Percentiles rank a stretch among this genome's conserved stretches.
These are phyloP conservation scores for Thermoascus crustaceus DNA, from an alignment of 2,329 filamentous ascomycete genomes.

Conservation along the genomic window DNA sequence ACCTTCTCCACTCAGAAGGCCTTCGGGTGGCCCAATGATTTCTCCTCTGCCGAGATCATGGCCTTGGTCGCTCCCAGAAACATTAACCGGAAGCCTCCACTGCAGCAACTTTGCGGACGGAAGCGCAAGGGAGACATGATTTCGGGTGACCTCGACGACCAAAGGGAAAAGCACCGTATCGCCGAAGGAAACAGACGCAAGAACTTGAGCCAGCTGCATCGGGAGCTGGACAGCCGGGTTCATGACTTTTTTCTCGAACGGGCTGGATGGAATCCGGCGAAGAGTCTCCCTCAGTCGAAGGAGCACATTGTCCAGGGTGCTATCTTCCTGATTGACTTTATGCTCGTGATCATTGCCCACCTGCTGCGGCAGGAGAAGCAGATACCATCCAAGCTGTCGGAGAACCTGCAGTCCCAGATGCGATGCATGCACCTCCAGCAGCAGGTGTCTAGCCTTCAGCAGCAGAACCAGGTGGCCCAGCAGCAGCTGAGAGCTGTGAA, in stretches of 20 bases:
- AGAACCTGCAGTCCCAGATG: constrained; percentile 31
- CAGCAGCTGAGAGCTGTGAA: constrained; percentile 27
- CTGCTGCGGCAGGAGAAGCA: constrained; percentile 29
- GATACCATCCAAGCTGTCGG: constrained; percentile 26
- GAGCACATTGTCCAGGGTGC: constrained; percentile 34
- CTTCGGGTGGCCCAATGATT: constrained; percentile 26
- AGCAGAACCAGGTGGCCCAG: constrained; percentile 28
- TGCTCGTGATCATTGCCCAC: constrained; percentile 28
- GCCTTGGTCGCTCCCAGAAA: constrained; percentile 27
- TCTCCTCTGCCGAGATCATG: constrained; percentile 26
- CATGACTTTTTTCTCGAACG: constrained; percentile 32
- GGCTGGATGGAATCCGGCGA: constrained; percentile 33
- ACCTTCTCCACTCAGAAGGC: constrained; percentile 22
- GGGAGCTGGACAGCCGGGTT: constrained; percentile 29
- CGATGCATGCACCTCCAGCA: constrained; percentile 34
- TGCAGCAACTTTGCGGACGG: constrained; percentile 32
- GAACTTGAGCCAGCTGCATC: constrained; percentile 32
- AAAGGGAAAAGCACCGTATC: constrained; percentile 34
- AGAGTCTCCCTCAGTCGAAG: constrained; percentile 34
- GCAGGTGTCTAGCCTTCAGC: constrained; percentile 25
- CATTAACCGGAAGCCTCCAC: constrained; percentile 30
- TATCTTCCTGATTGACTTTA: constrained; percentile 32
- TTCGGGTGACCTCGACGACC: constrained; percentile 26
- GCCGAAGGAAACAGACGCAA: constrained; percentile 34
- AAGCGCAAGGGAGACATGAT: constrained; percentile 30